Conservation (phyloP, 2,329 filamentous ascomycete genomes). For the Epichloe typhina region DNA sequence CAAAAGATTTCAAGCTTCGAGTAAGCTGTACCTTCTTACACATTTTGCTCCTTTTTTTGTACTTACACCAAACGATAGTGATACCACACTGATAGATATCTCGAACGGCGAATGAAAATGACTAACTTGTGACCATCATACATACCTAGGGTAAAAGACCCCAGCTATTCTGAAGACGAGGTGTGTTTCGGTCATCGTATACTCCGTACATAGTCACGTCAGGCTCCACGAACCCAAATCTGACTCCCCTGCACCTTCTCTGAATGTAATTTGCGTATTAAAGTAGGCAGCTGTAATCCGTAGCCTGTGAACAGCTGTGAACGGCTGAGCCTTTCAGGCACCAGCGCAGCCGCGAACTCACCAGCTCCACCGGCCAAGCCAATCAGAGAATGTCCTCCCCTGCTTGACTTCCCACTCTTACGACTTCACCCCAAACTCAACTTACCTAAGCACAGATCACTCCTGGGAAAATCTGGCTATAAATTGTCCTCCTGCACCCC, state of each 20-base stretch:
- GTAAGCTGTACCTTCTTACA: no score
- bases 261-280: background rate
- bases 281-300: background rate
- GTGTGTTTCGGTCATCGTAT: no score
- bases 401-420: background rate
- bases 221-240: no score
- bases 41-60: no score
- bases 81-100: no score
- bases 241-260: background rate
- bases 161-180: no score
- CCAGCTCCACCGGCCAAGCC: background rate
- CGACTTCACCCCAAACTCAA: background rate
- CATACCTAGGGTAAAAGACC: no score
- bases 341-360: background rate
- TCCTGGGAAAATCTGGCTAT: constrained; percentile 12
- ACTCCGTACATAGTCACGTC: no score
- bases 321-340: background rate
- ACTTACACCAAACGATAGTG: no score
- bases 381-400: background rate
- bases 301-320: background rate
- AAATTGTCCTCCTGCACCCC: constrained; percentile 17
- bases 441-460: constrained; percentile 6
- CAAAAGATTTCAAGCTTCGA: no score
- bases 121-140: no score
- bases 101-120: no score